Percentiles rank a stretch among this genome's conserved stretches.
phyloP scores from a whole-genome alignment of 345 rosid genomes.

The Lepidium aucheri region DNA sequence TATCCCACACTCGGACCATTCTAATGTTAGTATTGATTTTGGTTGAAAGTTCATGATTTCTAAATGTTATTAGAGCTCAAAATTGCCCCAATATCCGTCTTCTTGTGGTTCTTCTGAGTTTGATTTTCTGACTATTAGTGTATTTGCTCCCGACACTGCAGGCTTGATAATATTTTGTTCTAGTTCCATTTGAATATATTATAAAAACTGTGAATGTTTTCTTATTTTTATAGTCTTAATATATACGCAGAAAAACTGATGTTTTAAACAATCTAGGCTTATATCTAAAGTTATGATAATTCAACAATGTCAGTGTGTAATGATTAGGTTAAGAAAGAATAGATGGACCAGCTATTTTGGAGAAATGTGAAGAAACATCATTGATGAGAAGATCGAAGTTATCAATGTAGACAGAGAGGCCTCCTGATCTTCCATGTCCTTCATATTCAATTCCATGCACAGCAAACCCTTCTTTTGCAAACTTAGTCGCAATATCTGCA shows the following conservation, averaged over 20 bases:
- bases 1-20: too few relatives aligned
- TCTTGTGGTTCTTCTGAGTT: too few relatives aligned
- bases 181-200: too few relatives aligned
- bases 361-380: constrained; percentile 51
- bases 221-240: background rate
- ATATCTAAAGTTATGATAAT: background rate
- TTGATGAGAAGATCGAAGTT: constrained; percentile 48
- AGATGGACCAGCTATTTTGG: constrained; percentile 43
- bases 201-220: background rate
- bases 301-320: background rate
- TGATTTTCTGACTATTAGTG: too few relatives aligned
- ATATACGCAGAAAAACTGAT: background rate
- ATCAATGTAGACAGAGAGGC: constrained; percentile 42
- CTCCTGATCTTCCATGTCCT: constrained; percentile 89
- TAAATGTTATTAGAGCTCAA: too few relatives aligned
- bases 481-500: constrained; percentile 55
- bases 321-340: background rate
- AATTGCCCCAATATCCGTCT: too few relatives aligned
- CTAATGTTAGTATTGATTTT: too few relatives aligned
- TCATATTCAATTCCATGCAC: constrained; percentile 83
- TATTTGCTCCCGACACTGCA: too few relatives aligned
- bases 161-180: too few relatives aligned
- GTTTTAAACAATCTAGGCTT: background rate
- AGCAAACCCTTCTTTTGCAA: constrained; percentile 61
- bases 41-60: too few relatives aligned